Percentiles rank a stretch among this genome's conserved stretches.
Conservation (phyloP, 179 eudicot genomes). For the Beta lomatogona region DNA sequence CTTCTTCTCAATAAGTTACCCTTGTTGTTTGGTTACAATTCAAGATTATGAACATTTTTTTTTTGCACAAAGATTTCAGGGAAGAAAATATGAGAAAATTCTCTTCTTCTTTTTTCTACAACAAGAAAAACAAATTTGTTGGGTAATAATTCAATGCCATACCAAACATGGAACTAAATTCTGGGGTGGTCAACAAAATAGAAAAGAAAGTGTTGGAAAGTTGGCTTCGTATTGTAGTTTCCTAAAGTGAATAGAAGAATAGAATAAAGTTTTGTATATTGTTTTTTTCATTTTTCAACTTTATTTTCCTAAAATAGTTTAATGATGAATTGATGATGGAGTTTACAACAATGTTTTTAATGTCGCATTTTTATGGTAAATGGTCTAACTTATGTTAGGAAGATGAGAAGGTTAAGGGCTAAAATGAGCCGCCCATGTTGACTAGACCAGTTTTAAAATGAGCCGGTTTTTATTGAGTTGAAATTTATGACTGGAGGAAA, state of each 20-base stretch:
- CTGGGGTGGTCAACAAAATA: constrained; percentile 25
- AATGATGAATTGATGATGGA: background rate
- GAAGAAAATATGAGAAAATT: background rate
- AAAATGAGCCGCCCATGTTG: constrained; percentile 32
- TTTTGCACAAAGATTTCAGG: constrained; percentile 21
- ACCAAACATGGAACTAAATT: constrained; percentile 33
- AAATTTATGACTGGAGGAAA: constrained; percentile 12
- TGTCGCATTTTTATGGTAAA: too few relatives aligned
- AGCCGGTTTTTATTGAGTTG: constrained; percentile 10
- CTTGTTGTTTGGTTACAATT: background rate
- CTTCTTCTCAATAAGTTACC: background rate
- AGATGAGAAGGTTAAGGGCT: constrained; percentile 9
- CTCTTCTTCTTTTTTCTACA: too few relatives aligned
- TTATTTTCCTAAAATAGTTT: background rate
- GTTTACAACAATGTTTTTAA: too few relatives aligned
- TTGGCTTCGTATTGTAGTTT: constrained; percentile 29
- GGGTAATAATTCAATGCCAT: constrained; percentile 3
- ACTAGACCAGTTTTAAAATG: constrained; percentile 17
- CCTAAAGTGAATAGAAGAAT: constrained; percentile 26
- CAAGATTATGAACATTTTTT: background rate
- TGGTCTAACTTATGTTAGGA: constrained; percentile 1
- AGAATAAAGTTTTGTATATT: constrained; percentile 24
- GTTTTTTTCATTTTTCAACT: background rate
- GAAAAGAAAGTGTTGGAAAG: constrained; percentile 17
- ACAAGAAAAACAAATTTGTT: background rate